A percentile compares a stretch with the other conserved stretches of the same genome.
Evolutionary conservation across 805 yeast species (phyloP).

Genomic region (Debaryomyces maramus): DNA sequence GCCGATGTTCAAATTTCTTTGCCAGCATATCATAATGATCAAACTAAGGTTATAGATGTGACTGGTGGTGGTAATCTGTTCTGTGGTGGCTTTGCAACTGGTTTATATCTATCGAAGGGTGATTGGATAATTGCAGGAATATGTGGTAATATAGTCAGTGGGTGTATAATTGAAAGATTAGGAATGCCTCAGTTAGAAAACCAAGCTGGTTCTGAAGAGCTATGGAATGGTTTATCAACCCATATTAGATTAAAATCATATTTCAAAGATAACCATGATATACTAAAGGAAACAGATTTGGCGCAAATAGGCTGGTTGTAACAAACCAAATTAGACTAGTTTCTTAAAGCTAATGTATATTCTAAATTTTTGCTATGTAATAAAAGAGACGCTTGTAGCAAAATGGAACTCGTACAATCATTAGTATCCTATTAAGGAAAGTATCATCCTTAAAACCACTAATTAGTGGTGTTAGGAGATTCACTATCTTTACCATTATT

Average conservation of each 20-base stretch:
- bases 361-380: too few relatives aligned
- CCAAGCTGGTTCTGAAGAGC: conserved; percentile 22
- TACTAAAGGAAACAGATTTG: background rate
- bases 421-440: too few relatives aligned
- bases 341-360: too few relatives aligned
- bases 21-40: conserved; percentile 70
- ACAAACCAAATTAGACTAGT: too few relatives aligned
- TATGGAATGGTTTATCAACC: conserved; percentile 63
- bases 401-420: background rate
- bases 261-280: background rate
- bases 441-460: too few relatives aligned
- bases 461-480: background rate
- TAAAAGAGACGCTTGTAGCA: too few relatives aligned
- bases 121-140: conserved; percentile 57
- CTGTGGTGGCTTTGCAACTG: conserved; percentile 52
- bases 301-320: background rate
- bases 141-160: conserved; percentile 77
- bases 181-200: conserved; percentile 60
- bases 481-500: background rate
- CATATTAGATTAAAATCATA: conserved; percentile 47
- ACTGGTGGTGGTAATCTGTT: conserved; percentile 49
- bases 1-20: conserved; percentile 40
- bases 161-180: conserved; percentile 74
- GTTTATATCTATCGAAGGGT: conserved; percentile 47
- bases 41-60: conserved; percentile 37